Base-by-base conservation (phyloP, 139 green algal genomes). In the Raphidocelis subcapitata region DNA sequence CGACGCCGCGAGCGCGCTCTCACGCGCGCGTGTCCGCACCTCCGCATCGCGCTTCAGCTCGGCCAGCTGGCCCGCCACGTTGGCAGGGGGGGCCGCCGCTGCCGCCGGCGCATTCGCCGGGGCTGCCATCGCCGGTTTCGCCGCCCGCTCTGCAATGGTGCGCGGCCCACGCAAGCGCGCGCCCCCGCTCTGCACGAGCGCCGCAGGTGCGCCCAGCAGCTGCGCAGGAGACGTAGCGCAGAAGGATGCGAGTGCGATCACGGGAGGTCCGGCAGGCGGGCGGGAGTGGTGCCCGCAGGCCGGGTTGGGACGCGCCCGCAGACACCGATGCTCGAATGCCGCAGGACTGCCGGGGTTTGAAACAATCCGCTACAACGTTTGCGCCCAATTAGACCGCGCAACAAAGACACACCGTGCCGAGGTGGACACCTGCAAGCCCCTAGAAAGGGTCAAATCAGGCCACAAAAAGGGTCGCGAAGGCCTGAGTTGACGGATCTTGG, bases 41-140 rank as follows among this genome's bases (percentile, higher is more conserved):
- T 31, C 36, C 21, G 69, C 69, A 41, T 75, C 69, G 2, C 57
- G 37, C 29, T 75, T 75, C 26, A 75, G 69, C 26, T 41, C 69
- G 12, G 67, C 41, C 12, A 75, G 55, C 28, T 75, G 69, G 28
- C 65, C 56, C 2, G 69, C 37, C 18, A 75, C 55, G 1, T 54
- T 74, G 10, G 57, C 35, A 46, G 65, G 65, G 3, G 54, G 16
- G 5, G 54, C 54, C 36, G 46, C 60, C 46, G 12, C 14, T 32
- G 23, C n/a, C 24, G 55, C 55, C n/a, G 5, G 28, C 55, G 28
- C 55, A 62, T 10, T 62, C 14, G 14, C 28, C 28, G 14, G 23
- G 24, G 18, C 16, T 15, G 46, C 15, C 46, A 54, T 12, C 14
- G 15, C 14, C 14, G 15, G 14, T 12, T 12, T 15, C 12, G 15